Evolutionary conservation across 2,329 filamentous ascomycete species (phyloP).

Genomic region (Mollisiaceae sp.): DNA sequence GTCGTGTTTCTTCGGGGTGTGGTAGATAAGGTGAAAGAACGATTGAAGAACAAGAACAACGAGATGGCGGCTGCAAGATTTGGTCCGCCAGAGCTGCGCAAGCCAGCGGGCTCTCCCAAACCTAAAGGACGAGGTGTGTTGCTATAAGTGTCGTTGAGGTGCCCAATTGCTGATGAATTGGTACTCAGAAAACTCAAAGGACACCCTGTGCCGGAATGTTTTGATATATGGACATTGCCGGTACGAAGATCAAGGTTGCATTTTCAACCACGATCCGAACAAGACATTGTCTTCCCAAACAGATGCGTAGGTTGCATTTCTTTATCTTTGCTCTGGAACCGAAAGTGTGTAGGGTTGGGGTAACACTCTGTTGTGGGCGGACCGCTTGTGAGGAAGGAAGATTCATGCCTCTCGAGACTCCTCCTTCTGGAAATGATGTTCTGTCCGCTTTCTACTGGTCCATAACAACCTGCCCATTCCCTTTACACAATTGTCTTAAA

Average conservation of each 20-base stretch:
- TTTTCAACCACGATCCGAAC: constrained; percentile 84
- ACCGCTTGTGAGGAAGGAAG: neutral
- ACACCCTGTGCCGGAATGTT: constrained; percentile 90
- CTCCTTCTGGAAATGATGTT: neutral
- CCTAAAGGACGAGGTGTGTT: constrained; percentile 60
- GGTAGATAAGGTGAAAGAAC: constrained; percentile 39
- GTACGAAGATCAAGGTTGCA: constrained; percentile 87
- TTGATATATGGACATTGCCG: constrained; percentile 92
- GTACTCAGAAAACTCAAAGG: constrained; percentile 71
- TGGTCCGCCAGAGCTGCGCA: constrained; percentile 41
- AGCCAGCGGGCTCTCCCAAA: constrained; percentile 58
- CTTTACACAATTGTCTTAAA: too few species aligned
- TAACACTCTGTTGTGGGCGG: neutral
- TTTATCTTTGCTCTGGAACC: constrained; percentile 11
- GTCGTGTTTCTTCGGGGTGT: constrained; percentile 39
- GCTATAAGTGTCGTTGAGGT: constrained; percentile 4
- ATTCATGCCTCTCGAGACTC: neutral
- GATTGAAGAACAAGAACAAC: constrained; percentile 20
- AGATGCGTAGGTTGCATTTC: constrained; percentile 53
- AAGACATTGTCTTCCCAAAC: constrained; percentile 56
- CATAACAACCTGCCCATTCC: too few species aligned
- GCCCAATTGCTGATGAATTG: constrained; percentile 29
- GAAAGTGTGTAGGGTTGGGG: neutral
- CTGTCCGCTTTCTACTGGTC: too few species aligned
- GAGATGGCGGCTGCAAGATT: constrained; percentile 43